Percentiles rank a stretch among this genome's conserved stretches.
Evolutionary conservation across 108 stramenopile species (phyloP).

Genomic region (Nitzschia putrida): DNA sequence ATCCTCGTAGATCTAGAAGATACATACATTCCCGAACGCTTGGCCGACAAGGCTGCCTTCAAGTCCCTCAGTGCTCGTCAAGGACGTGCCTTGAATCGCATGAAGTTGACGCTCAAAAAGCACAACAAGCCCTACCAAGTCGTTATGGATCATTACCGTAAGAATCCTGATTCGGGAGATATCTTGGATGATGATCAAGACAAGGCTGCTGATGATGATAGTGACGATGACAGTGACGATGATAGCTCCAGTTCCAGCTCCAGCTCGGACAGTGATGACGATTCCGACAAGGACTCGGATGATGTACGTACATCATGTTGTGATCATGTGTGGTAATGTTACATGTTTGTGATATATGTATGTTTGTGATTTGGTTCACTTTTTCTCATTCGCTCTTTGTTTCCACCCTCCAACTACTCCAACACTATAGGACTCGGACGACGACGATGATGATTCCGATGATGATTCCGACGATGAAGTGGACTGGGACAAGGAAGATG

Average conservation of each 20-base stretch:
- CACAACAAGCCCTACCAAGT: conserved; percentile 84
- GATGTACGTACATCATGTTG: conserved; percentile 35
- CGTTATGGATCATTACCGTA: conserved; percentile 80
- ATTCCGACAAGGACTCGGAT: conserved; percentile 32
- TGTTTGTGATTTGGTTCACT: conserved; percentile 34
- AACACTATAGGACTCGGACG: conserved; percentile 29
- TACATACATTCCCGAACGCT: conserved; percentile 54
- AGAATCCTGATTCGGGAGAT: conserved; percentile 66
- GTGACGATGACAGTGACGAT: conserved; percentile 33
- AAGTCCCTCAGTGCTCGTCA: conserved; percentile 92
- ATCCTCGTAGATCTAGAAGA: conserved; percentile 91
- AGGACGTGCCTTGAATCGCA: conserved; percentile 90
- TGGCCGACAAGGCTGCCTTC: conserved; percentile 90
- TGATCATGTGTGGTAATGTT: conserved; percentile 8
- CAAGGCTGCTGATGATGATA: conserved; percentile 35
- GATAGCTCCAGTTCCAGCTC: conserved; percentile 9
- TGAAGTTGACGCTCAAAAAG: conserved; percentile 93
- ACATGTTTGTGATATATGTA: too few species aligned
- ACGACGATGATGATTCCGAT: conserved; percentile 40
- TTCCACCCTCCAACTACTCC: not conserved
- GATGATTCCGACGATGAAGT: conserved; percentile 51
- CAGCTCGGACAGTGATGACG: conserved; percentile 17
- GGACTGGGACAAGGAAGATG: conserved; percentile 59
- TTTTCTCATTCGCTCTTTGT: not conserved
- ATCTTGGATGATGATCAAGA: conserved; percentile 41